A percentile compares a stretch with the other conserved stretches of the same genome.
phyloP scores from a whole-genome alignment of 768 basidiomycete genomes.

The Paxillus rubicundulus region DNA sequence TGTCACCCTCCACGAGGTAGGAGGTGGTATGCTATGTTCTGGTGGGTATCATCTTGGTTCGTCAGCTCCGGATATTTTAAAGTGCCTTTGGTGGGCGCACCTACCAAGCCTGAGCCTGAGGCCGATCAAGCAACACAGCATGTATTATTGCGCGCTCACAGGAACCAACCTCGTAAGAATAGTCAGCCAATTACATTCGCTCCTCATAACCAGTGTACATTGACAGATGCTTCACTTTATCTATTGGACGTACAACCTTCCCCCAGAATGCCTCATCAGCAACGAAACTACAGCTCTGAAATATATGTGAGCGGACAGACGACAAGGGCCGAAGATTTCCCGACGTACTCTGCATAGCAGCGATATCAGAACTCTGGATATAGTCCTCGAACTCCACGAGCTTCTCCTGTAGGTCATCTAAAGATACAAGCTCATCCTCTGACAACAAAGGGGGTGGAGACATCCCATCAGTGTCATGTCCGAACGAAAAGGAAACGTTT shows the following conservation, averaged over 20 bases:
- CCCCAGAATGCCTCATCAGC: neutral
- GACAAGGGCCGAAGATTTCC: neutral
- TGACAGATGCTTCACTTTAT: slow-evolving; percentile 3
- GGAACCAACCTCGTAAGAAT: neutral
- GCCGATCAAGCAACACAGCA: neutral
- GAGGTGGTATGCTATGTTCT: neutral
- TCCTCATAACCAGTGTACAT: slow-evolving; percentile 8
- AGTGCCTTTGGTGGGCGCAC: neutral
- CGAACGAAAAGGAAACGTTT: neutral
- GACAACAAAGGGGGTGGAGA: slow-evolving; percentile 6
- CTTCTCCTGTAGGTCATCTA: slow-evolving; percentile 92
- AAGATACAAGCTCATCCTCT: slow-evolving; percentile 96
- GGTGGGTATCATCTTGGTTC: neutral
- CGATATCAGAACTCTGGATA: slow-evolving; percentile 88
- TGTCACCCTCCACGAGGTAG: neutral
- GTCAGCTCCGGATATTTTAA: neutral
- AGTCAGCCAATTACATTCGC: neutral
- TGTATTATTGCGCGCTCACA: neutral
- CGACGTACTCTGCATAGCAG: slow-evolving; percentile 85
- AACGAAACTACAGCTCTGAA: slow-evolving; percentile 21
- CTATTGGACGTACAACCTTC: slow-evolving; percentile 7
- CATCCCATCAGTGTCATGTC: neutral
- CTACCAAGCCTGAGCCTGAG: neutral
- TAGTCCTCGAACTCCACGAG: slow-evolving; percentile 82
- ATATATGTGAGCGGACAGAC: slow-evolving; percentile 2